These are phyloP conservation scores for Lyophyllum atratum DNA, from an alignment of 768 basidiomycete genomes.

Conservation along the genomic window DNA sequence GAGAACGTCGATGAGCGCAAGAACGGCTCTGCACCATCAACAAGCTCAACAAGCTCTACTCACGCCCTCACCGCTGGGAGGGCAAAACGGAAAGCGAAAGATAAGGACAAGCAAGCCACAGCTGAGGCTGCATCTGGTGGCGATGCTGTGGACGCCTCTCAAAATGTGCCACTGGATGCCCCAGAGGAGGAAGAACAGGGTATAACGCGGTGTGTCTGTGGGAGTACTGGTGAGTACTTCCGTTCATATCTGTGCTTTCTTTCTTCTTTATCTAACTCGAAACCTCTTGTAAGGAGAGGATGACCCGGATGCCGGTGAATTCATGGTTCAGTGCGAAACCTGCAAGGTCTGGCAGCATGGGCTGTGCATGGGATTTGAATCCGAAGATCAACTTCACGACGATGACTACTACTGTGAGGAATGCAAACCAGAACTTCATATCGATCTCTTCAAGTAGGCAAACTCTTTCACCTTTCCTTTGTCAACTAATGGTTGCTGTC, in stretches of 20 bases:
- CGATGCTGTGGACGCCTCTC: constrained; percentile 26
- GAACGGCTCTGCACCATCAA: constrained; percentile 36
- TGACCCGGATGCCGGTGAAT: constrained; percentile 84
- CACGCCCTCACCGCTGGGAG: constrained; percentile 32
- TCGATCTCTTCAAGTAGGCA: constrained; percentile 77
- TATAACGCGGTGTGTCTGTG: constrained; percentile 85
- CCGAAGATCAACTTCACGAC: constrained; percentile 69
- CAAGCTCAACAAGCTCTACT: constrained; percentile 31
- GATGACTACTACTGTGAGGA: constrained; percentile 93
- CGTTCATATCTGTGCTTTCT: constrained; percentile 9
- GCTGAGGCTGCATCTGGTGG: constrained; percentile 26
- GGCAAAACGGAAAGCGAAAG: constrained; percentile 67
- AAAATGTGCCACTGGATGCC: constrained; percentile 40
- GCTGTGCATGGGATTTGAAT: constrained; percentile 90
- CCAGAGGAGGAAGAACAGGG: constrained; percentile 62
- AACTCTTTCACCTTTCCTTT: constrained; percentile 14
- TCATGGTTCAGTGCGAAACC: constrained; percentile 97
- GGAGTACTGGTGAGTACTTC: constrained; percentile 64
- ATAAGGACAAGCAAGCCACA: constrained; percentile 47
- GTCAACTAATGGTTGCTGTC: constrained; percentile 17
- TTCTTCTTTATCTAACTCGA: constrained; percentile 27
- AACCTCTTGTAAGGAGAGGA: constrained; percentile 51
- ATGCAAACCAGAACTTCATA: constrained; percentile 86
- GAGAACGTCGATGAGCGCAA: constrained; percentile 60
- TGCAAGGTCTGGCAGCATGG: constrained; percentile 99